Evolutionary conservation across 1,284 basidiomycete genomes (phyloP), one percentile per base, ranked within the genome.

Genomic region (Ganoderma resinaceum): DNA sequence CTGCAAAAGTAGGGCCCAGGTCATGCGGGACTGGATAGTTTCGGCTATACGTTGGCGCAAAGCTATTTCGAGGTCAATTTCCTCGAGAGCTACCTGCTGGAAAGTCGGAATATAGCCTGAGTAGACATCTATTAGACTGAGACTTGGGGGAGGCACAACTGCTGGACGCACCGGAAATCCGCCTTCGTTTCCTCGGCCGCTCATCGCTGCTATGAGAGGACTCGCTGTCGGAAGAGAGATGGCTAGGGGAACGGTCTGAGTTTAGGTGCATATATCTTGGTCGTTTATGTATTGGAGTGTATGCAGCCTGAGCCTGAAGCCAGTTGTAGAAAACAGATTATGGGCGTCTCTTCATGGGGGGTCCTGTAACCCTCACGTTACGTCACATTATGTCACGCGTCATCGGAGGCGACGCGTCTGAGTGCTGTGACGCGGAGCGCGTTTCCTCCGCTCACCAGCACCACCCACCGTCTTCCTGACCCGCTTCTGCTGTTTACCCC

Each of bases 61-160:
- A 3, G 85, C 81, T 52, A 93, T 87, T 75, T 93, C 92, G 35
- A 91, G 77, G 75, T 89, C 84, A 29, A 93, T 77, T 74, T 93
- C 90, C 65, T 87, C 82, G 1, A 81, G 75, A 9, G 79, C 65
- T 11, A 81, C 61, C 61, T 77, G 79, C 52, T 76, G 72, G 23
- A 52, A 33, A 20, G 71, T 68, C 11, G 74, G 71, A n/a, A 14
- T 35, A 42, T 68, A 46, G 18, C 63, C 66, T 67, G 65, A 33
- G 35, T 23, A 23, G n/a, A 60, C 9, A 40, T 16, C 29, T 16
- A 9, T 49, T 61, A 67, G n/a, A 14, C 35, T n/a, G 23, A 29
- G 6, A 14, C 38, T n/a, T 29, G 49, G 29, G 4, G 8, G 14
- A 26, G 16, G 11, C 46, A 20, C 11, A n/a, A 43, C 60, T 40